phyloP scores from a whole-genome alignment of 192 early-diverging fungal genomes.

The Chytriomyces sp. region DNA sequence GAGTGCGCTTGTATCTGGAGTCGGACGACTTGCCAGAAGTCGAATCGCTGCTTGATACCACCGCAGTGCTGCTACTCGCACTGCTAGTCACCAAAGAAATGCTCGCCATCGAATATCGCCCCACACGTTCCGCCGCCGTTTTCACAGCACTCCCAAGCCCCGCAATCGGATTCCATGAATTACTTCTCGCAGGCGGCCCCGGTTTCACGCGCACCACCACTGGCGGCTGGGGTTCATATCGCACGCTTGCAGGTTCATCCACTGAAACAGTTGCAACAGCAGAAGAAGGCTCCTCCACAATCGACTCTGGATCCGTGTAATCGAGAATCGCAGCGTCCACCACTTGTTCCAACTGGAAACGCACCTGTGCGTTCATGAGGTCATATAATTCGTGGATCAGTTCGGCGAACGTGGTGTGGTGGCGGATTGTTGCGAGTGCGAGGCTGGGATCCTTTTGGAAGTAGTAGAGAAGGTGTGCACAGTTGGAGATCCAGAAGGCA shows the following conservation, averaged over 20 bases:
- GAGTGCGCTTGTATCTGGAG: too few relatives aligned
- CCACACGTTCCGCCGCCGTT: neutral
- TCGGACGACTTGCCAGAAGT: too few relatives aligned
- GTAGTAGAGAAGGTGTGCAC: conserved; percentile 81
- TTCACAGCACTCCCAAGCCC: neutral
- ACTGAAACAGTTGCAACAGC: neutral
- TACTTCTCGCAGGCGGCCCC: too few relatives aligned
- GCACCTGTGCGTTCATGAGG: conserved; percentile 30
- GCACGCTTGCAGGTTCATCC: too few relatives aligned
- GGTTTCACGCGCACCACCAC: too few relatives aligned
- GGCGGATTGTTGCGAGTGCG: conserved; percentile 67
- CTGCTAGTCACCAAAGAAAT: neutral
- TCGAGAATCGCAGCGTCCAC: conserved; percentile 41
- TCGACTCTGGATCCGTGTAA: conserved; percentile 22
- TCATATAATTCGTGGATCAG: conserved; percentile 68
- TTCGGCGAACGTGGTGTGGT: conserved; percentile 80
- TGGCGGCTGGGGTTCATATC: too few relatives aligned
- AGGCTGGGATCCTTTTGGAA: conserved; percentile 85
- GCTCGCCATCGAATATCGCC: neutral
- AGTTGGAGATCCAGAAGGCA: conserved; percentile 88
- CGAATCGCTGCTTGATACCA: too few relatives aligned
- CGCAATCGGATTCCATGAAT: neutral
- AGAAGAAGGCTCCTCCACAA: neutral
- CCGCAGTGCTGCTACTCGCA: too few relatives aligned
- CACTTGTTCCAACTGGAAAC: conserved; percentile 12